Base-by-base conservation (phyloP, 805 yeast species). In the Myxozyma melibiosi region DNA sequence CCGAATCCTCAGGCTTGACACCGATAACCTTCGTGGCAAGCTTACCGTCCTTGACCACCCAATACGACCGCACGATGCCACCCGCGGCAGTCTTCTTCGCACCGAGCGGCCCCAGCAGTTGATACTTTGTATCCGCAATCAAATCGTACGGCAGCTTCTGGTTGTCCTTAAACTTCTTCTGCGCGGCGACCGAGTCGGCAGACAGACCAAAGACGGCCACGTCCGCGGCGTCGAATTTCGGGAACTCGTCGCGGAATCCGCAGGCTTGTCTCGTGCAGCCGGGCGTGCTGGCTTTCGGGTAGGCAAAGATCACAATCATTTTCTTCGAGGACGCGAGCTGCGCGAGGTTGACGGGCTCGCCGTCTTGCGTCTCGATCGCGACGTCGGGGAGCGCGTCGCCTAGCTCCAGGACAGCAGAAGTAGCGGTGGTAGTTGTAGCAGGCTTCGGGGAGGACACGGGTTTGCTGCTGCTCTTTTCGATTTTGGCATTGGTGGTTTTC, bases 201-300 rank as follows among this genome's bases (percentile, higher is more conserved):
- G 95, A 86, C 48, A 92, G 71, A 0, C 99, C 99, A 65, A 80
- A 84, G 1, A 92, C 85, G 0, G 80, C 74, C 1, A 84, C 85
- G 18, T 68, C 66, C 24, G 79, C 80, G 37, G 80, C 74, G 44
- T 76, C 71, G 66, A 87, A 79, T 40, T 78, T 75, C 1, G 78
- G 76, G 70, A 74, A 84, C 65, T 82, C 82, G 63, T 82, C 84
- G 66, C 94, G 84, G 70, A 86, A 94, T 0, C 97, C 97, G 70
- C 87, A 81, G 2, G 91, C 97, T 74, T 92, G 99, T 66, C 90
- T 81, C 1, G 99, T 92, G 73, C 99, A 94, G 2, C 99, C 99
- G 1, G 97, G 96, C 0, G 98, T 92, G 25, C 86, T 83, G 0
- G 98, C 98, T 68, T 80, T 85, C 52, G 98, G 98, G 69, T 91